Base-by-base conservation (phyloP, 2,329 filamentous ascomycete genomes). In the Neocucurbitaria cava region DNA sequence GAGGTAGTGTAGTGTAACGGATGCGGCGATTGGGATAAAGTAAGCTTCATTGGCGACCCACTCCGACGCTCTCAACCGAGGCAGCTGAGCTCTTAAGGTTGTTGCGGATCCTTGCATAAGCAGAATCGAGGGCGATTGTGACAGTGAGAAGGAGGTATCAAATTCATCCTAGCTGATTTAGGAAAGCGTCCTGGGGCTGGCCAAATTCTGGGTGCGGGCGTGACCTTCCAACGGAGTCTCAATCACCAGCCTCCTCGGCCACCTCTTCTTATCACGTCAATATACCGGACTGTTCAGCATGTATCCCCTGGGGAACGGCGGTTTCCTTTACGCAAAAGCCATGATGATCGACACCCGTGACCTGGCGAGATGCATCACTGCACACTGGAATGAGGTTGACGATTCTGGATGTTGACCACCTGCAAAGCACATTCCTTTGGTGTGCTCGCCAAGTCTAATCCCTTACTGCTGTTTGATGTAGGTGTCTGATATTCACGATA, bases 291-390 rank as follows among this genome's bases (percentile, higher is more conserved):
- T 5, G n/a, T 28, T 35, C 28, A 46, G 20, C 24, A 38, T 40
- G 33, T 36, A 57, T 63, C 20, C 35, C 54, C 60, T 51, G 24
- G 60, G 47, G 56, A 61, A 61, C 52, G 36, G 48, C 38, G 24
- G 46, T 40, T 10, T 48, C 44, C 47, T 33, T 39, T 31, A 55
- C 31, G 15, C n/a, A n/a, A 41, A 13, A 30, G 8, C 17, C 17
- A 26, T 30, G 26, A 13, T 43, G 41, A 43, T 43, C 41, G 41
- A 43, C 41, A 8, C 9, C 41, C 24, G 9, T n/a, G 41, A 28
- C 41, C 24, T 23, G 3, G 21, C 38, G 15, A 10, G 17, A 31
- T n/a, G 31, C 40, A 23, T 33, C 33, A 26, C 40, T 28, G 21
- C 18, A 13, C 10, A 15, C n/a, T 51, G 41, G 48, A 51, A 51